Evolutionary conservation across 2,329 filamentous ascomycete species (phyloP).

Genomic region (Cladophialophora yegresii): DNA sequence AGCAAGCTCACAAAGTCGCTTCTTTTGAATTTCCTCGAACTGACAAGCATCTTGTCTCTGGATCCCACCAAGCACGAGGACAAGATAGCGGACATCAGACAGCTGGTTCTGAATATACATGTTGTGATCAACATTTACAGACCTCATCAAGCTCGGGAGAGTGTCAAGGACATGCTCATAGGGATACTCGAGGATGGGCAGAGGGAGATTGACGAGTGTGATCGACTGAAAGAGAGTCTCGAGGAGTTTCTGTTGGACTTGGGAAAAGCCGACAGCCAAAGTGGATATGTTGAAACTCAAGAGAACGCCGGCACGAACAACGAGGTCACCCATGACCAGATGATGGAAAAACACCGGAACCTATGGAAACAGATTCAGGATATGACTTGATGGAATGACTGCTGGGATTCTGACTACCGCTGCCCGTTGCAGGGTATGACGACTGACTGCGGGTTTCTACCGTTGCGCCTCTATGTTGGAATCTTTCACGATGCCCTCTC

Average conservation of each 20-base stretch:
- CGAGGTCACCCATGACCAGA: conserved; percentile 34
- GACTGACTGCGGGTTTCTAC: background rate
- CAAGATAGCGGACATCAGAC: conserved; percentile 77
- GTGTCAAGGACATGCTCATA: conserved; percentile 83
- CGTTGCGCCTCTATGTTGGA: background rate
- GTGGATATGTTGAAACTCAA: conserved; percentile 19
- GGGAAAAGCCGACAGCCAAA: conserved; percentile 23
- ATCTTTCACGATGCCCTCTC: background rate
- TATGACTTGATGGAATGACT: conserved; percentile 30
- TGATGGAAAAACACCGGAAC: conserved; percentile 40
- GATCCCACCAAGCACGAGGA: conserved; percentile 54
- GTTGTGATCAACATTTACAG: conserved; percentile 92
- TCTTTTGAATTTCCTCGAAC: conserved; percentile 83
- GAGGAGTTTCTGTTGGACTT: conserved; percentile 45
- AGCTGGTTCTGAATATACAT: conserved; percentile 86
- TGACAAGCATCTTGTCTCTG: conserved; percentile 70
- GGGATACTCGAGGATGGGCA: conserved; percentile 72
- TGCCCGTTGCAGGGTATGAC: background rate
- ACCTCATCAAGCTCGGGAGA: conserved; percentile 88
- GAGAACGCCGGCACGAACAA: background rate
- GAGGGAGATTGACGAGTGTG: conserved; percentile 76
- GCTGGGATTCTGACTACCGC: background rate
- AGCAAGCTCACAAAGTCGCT: conserved; percentile 76
- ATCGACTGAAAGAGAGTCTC: conserved; percentile 70
- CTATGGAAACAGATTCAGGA: conserved; percentile 47